Evolutionary conservation across 2,329 filamentous ascomycete species (phyloP).

Genomic region (Paecilomyces niveus): DNA sequence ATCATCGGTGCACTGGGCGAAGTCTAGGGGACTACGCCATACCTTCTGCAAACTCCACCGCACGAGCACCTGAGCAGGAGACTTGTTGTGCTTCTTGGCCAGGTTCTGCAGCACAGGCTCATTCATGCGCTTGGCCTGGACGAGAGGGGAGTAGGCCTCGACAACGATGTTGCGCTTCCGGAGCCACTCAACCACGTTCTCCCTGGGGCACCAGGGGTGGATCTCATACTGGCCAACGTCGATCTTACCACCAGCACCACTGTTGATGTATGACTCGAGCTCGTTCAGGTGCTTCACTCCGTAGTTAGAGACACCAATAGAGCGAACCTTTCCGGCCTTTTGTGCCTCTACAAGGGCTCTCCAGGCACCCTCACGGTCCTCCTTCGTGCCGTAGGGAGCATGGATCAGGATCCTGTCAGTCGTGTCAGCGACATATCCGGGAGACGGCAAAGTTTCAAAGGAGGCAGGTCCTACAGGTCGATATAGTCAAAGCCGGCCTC

Average conservation of each 20-base stretch:
- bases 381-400: conserved; percentile 31
- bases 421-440: not conserved
- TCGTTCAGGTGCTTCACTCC: conserved; percentile 34
- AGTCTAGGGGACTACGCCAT: conserved; percentile 2
- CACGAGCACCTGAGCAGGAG: conserved; percentile 51
- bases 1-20: not conserved
- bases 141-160: conserved; percentile 48
- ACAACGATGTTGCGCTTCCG: conserved; percentile 54
- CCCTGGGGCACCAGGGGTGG: conserved; percentile 78
- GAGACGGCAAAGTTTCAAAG: not conserved
- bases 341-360: conserved; percentile 34
- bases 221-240: conserved; percentile 84
- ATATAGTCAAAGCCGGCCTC: conserved; percentile 59
- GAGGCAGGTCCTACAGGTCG: conserved; percentile 46
- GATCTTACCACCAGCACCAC: conserved; percentile 54
- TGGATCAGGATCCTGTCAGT: conserved; percentile 29
- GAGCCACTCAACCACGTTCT: conserved; percentile 75
- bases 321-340: conserved; percentile 31
- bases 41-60: conserved; percentile 57
- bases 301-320: conserved; percentile 36
- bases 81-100: conserved; percentile 52
- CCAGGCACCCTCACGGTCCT: conserved; percentile 32
- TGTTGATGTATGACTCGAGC: conserved; percentile 32
- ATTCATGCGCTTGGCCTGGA: conserved; percentile 40
- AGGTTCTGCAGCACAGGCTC: conserved; percentile 48